phyloP scores from a whole-genome alignment of 1,284 basidiomycete genomes.

The Pterulicium gracile region DNA sequence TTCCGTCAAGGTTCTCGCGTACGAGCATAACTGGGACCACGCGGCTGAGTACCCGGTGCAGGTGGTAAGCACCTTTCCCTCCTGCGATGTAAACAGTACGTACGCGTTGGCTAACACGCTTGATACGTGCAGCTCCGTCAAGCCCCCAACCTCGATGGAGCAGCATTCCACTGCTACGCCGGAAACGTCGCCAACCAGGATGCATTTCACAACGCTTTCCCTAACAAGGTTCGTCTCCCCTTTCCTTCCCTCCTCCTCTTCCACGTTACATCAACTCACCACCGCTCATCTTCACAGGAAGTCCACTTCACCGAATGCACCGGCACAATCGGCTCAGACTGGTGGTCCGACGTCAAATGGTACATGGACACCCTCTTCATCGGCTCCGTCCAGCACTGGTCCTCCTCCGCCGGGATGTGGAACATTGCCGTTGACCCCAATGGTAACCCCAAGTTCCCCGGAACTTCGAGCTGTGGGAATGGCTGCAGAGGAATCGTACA shows the following conservation, averaged over 20 bases:
- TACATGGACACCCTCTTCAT: conserved; percentile 43
- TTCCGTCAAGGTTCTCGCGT: conserved; percentile 35
- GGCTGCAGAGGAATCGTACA: conserved; percentile 59
- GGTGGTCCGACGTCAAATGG: conserved; percentile 35
- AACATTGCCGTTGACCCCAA: conserved; percentile 53
- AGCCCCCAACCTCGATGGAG: conserved; percentile 31
- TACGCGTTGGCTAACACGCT: too few species aligned
- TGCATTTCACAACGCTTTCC: conserved; percentile 30
- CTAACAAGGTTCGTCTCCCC: conserved; percentile 30
- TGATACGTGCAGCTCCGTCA: conserved; percentile 33
- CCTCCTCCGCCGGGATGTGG: conserved; percentile 58
- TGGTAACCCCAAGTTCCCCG: conserved; percentile 54
- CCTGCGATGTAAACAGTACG: too few species aligned
- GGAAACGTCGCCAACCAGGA: conserved; percentile 32
- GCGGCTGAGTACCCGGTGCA: conserved; percentile 33
- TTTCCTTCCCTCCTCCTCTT: not conserved
- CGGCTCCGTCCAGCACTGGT: conserved; percentile 33
- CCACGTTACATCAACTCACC: not conserved
- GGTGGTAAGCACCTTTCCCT: not conserved
- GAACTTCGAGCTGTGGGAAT: conserved; percentile 48
- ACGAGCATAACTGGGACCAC: conserved; percentile 43
- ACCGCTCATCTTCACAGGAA: not conserved
- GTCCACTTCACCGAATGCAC: conserved; percentile 23
- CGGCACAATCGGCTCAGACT: conserved; percentile 30
- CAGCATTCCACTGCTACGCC: conserved; percentile 44